phyloP scores from a whole-genome alignment of 768 basidiomycete species.

The Pleurotus citrinopileatus region DNA sequence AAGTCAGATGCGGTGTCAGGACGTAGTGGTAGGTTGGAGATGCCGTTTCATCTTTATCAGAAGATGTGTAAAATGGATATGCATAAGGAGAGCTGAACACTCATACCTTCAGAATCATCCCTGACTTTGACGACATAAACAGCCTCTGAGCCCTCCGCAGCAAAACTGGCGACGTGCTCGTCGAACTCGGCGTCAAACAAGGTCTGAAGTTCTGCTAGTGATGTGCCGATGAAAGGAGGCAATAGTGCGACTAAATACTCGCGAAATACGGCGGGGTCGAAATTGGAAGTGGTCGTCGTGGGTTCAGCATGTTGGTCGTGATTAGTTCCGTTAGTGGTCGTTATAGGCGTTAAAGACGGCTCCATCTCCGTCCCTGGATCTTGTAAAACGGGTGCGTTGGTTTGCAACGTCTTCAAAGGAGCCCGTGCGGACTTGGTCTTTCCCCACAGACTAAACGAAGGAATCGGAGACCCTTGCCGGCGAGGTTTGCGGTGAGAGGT shows the following conservation, averaged over 20 bases:
- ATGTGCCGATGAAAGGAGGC: slow-evolving; percentile 80
- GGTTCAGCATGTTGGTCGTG: slow-evolving; percentile 23
- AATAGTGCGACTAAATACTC: slow-evolving; percentile 69
- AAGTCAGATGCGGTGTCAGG: slow-evolving; percentile 70
- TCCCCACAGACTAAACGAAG: slow-evolving; percentile 22
- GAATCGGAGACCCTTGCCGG: too few relatives aligned
- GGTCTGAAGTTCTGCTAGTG: slow-evolving; percentile 58
- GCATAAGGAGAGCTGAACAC: slow-evolving; percentile 10
- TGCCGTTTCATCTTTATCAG: slow-evolving; percentile 51
- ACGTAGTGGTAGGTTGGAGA: slow-evolving; percentile 63
- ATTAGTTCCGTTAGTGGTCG: slow-evolving; percentile 25
- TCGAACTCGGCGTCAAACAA: slow-evolving; percentile 74
- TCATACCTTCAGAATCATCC: slow-evolving; percentile 73
- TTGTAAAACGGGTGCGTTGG: background rate
- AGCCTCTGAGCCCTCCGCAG: slow-evolving; percentile 70
- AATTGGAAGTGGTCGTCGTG: slow-evolving; percentile 38
- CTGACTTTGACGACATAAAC: slow-evolving; percentile 81
- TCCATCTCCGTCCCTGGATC: slow-evolving; percentile 18
- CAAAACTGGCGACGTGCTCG: slow-evolving; percentile 74
- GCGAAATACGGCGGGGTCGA: slow-evolving; percentile 70
- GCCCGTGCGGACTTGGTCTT: slow-evolving; percentile 17
- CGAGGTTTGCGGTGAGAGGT: too few relatives aligned
- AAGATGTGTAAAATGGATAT: slow-evolving; percentile 11
- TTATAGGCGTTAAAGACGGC: slow-evolving; percentile 21
- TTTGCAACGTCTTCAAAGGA: slow-evolving; percentile 16